Evolutionary conservation across 345 rosid species (phyloP), one percentile per base, ranked within the genome.

Genomic region (Luvunga scandens): DNA sequence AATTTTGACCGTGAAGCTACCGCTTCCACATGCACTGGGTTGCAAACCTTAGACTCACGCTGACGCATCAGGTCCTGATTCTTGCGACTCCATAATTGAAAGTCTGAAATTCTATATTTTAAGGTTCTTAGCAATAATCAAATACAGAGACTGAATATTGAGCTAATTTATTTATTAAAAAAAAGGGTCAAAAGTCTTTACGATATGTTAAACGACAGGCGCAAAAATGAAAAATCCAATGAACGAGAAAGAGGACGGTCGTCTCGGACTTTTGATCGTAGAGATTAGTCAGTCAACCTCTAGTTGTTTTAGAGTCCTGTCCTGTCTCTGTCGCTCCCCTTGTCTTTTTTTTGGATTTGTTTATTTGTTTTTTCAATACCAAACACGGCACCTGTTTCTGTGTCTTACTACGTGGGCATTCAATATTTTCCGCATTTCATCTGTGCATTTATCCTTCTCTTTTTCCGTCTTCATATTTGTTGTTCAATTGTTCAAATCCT

Each of bases 291-390:
- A 45, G 74, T 75, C 55, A 62, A 75, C 9, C 3, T 60, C 71
- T 8, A 31, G 56, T 80, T 75, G 24, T 5, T 1, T 0, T 19
- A 4, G 7, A 53, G 21, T 82, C 63, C 72, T 38, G 21, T 82
- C 63, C 72, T 38, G 80, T 77, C 79, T 45, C n/a, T 61, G 30
- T 84, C 85, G 69, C 61, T 42, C 61, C 36, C 57, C 67, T 82
- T 50, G 27, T 19, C 57, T 5, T 3, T 5, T 50, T 53, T 16
- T 6, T 53, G 2, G 1, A 18, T 53, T 53, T 45, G 50, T 45
- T 16, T 50, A 50, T 50, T 50, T 50, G 16, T 50, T 10, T 75
- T 57, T 45, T 21, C 19, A 76, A 38, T 63, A 74, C 70, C 78
- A 65, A 9, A 74, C 79, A 33, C 79, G 79, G 50, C 73, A 36